A percentile compares a stretch with the other conserved stretches of the same genome.
Evolutionary conservation across 106 monocot genomes (phyloP).

Genomic region (Agapanthus africanus): DNA sequence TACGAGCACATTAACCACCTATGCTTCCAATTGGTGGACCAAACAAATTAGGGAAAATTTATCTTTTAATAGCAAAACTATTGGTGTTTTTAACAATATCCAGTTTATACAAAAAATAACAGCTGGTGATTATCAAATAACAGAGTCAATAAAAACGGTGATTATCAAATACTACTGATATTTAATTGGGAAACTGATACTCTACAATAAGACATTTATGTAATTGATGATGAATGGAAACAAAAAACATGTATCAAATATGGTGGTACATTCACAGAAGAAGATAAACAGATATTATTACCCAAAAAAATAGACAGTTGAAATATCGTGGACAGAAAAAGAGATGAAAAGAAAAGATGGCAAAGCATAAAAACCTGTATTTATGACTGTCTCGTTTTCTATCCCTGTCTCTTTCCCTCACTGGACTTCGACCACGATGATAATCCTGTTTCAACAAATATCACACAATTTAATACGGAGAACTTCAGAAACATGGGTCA

Average conservation of each 20-base stretch:
- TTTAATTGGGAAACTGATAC: background rate
- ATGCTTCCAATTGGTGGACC: background rate
- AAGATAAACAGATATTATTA: background rate
- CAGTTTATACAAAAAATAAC: background rate
- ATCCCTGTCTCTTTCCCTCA: conserved; percentile 79
- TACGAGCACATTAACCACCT: background rate
- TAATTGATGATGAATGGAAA: background rate
- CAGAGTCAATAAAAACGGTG: too few relatives aligned
- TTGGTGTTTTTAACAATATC: background rate
- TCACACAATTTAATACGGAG: background rate
- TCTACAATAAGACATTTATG: background rate
- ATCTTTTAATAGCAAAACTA: background rate
- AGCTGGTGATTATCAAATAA: background rate
- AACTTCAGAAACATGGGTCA: background rate
- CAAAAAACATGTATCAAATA: background rate
- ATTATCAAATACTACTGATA: background rate
- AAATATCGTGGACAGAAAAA: background rate
- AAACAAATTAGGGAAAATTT: background rate
- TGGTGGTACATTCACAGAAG: background rate
- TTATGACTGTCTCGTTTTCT: conserved; percentile 59
- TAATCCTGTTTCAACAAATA: conserved; percentile 37
- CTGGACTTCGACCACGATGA: conserved; percentile 78
- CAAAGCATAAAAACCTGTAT: conserved; percentile 29
- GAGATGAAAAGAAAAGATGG: background rate
- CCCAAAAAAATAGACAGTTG: background rate